phyloP scores from a whole-genome alignment of 805 yeast species.

The Brettanomyces anomalus region DNA sequence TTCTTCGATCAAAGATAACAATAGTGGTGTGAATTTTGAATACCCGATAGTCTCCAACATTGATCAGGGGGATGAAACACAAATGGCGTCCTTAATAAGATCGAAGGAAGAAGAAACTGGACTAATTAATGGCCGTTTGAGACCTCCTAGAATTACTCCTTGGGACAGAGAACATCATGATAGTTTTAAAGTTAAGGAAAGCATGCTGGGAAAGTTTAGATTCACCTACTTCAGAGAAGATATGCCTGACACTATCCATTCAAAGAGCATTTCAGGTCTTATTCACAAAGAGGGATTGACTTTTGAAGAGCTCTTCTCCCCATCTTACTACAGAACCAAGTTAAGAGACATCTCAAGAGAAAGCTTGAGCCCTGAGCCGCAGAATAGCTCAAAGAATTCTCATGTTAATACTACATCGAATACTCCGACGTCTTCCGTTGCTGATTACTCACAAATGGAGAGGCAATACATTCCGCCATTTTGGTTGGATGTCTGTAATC shows the following conservation, averaged over 20 bases:
- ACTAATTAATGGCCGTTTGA: conserved; percentile 49
- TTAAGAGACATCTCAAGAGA: neutral
- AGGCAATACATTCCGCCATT: conserved; percentile 39
- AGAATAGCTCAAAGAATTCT: conserved; percentile 2
- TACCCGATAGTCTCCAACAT: conserved; percentile 27
- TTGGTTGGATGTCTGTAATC: conserved; percentile 90
- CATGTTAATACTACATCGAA: conserved; percentile 1
- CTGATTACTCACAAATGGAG: conserved; percentile 1
- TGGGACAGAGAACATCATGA: conserved; percentile 39
- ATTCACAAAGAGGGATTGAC: conserved; percentile 38
- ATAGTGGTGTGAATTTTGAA: conserved; percentile 29
- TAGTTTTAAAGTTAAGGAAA: conserved; percentile 11
- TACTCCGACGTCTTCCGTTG: conserved; percentile 1
- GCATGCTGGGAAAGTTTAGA: conserved; percentile 44
- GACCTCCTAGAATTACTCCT: conserved; percentile 71
- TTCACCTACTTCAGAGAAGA: conserved; percentile 92
- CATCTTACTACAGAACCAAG: conserved; percentile 24
- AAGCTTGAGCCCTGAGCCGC: neutral
- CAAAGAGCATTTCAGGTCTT: conserved; percentile 80
- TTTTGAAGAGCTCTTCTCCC: conserved; percentile 56
- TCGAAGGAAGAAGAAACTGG: conserved; percentile 47
- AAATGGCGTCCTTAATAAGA: conserved; percentile 16
- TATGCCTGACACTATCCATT: conserved; percentile 79
- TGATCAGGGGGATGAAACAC: conserved; percentile 17
- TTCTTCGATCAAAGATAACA: conserved; percentile 10